phyloP scores from a whole-genome alignment of 331 rosid genomes.

The Stylosanthes scabra region DNA sequence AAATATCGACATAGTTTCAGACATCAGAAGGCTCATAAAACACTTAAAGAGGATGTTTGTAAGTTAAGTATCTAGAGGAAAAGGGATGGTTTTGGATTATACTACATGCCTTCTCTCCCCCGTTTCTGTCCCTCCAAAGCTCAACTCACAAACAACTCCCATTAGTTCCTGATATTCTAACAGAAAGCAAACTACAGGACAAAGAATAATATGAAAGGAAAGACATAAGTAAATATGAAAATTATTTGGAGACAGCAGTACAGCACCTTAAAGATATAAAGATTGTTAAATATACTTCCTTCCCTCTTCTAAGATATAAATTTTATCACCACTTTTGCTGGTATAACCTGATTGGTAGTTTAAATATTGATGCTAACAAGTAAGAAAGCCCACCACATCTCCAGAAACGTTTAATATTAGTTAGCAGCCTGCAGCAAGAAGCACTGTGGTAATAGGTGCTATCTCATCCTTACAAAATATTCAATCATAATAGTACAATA shows the following conservation, averaged over 20 bases:
- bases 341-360: background rate
- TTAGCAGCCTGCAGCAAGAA: background rate
- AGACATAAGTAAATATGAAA: constrained; percentile 11
- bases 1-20: background rate
- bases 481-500: constrained; percentile 20
- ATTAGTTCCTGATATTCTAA: background rate
- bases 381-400: constrained; percentile 17
- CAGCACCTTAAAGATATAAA: constrained; percentile 1
- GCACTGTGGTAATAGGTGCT: background rate
- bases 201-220: constrained; percentile 4
- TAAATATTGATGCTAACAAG: constrained; percentile 6
- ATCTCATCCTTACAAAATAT: constrained; percentile 2
- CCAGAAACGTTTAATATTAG: constrained; percentile 11
- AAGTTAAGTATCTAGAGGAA: no score
- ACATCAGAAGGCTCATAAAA: constrained; percentile 1
- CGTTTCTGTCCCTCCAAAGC: no score
- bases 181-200: background rate
- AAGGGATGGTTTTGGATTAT: no score
- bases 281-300: constrained; percentile 21
- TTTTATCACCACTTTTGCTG: background rate
- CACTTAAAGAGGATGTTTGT: background rate
- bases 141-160: no score
- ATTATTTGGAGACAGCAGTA: background rate
- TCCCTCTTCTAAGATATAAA: background rate
- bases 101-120: no score